These are phyloP conservation scores for Trametes sp. DNA, from an alignment of 1,284 basidiomycete species.

Conservation along the genomic window DNA sequence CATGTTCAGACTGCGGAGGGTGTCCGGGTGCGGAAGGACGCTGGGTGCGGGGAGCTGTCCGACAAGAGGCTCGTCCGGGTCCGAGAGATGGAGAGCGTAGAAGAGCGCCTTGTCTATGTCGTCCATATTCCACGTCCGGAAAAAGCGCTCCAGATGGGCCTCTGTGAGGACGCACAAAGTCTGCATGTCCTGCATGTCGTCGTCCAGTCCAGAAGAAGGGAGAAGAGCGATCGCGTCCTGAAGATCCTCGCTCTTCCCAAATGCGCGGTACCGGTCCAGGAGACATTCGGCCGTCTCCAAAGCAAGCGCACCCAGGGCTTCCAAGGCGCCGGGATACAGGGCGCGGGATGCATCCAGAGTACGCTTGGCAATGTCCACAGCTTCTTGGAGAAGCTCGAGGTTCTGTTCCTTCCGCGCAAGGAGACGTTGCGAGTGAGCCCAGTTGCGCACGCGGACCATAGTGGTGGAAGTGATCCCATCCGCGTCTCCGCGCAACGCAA, in stretches of 20 bases:
- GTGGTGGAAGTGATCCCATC: not conserved
- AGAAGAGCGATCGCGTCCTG: not conserved
- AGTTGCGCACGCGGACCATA: constrained; percentile 5
- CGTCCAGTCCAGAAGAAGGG: not conserved
- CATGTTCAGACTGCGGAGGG: not conserved
- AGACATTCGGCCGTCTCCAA: constrained; percentile 15
- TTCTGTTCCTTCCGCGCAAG: constrained; percentile 3
- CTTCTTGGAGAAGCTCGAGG: not conserved
- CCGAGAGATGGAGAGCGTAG: not conserved
- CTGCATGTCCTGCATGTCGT: constrained; percentile 6
- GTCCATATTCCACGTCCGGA: not conserved
- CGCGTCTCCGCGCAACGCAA: not conserved
- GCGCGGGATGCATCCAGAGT: not conserved
- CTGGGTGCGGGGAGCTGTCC: not conserved
- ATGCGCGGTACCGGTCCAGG: constrained; percentile 8
- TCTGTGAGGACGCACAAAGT: constrained; percentile 13
- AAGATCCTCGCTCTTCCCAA: not conserved
- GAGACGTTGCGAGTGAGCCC: constrained; percentile 11
- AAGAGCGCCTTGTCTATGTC: constrained; percentile 15
- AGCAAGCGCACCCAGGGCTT: not conserved
- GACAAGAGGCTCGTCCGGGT: not conserved
- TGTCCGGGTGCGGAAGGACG: constrained; percentile 2
- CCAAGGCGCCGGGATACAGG: not conserved
- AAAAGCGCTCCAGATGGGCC: constrained; percentile 9
- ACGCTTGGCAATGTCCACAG: not conserved